Evolutionary conservation across 1,284 basidiomycete species (phyloP).

Genomic region (Bondarzewia mesenterica): DNA sequence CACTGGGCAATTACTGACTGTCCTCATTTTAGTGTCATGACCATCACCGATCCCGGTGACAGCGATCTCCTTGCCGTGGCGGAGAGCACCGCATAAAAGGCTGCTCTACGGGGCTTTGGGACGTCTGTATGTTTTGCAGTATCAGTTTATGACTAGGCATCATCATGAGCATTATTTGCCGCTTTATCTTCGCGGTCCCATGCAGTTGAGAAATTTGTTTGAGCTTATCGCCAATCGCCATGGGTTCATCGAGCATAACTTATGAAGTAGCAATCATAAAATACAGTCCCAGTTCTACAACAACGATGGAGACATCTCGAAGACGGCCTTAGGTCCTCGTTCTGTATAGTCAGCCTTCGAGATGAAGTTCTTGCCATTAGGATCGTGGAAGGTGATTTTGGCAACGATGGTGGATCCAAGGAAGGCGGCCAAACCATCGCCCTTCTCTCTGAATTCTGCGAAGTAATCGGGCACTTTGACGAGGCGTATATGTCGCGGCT

Average conservation of each 20-base stretch:
- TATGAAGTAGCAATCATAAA: no score
- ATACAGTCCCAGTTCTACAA: conserved; percentile 33
- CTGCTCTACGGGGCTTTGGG: background rate
- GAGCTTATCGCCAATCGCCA: background rate
- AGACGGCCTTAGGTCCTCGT: conserved; percentile 61
- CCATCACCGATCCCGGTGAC: conserved; percentile 94
- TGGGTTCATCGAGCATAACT: background rate
- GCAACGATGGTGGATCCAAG: conserved; percentile 82
- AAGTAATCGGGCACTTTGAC: conserved; percentile 88
- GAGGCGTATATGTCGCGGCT: conserved; percentile 59
- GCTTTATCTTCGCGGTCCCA: no score
- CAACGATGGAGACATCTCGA: conserved; percentile 67
- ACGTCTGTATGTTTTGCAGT: conserved; percentile 9
- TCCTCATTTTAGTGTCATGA: conserved; percentile 73
- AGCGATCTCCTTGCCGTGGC: conserved; percentile 85
- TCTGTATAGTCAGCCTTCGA: conserved; percentile 70
- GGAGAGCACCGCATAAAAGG: conserved; percentile 49
- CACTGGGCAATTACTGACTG: background rate
- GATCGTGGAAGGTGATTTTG: conserved; percentile 67
- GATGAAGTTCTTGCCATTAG: conserved; percentile 55
- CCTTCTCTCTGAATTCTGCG: conserved; percentile 81
- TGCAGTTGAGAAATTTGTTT: no score
- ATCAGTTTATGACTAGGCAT: conserved; percentile 6
- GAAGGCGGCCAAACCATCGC: conserved; percentile 79
- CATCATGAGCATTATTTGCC: background rate